A percentile compares a stretch with the other conserved stretches of the same genome.
Conservation (phyloP, 805 yeast species). For the Starmerella floris region DNA sequence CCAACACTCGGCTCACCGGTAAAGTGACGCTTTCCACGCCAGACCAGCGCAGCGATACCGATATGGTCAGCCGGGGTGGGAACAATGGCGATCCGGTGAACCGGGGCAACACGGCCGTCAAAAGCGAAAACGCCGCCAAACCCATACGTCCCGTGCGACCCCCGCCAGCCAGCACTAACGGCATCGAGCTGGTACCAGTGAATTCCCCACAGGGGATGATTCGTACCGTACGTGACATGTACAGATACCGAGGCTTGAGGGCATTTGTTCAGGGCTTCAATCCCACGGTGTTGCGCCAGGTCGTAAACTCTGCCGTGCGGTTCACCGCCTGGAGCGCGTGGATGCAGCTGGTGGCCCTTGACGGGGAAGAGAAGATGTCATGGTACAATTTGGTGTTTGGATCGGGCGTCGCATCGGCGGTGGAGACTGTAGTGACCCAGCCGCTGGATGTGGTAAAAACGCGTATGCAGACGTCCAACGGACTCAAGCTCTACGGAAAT, state of each 20-base stretch:
- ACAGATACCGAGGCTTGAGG: constrained; percentile 51
- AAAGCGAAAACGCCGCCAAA: background rate
- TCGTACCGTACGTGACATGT: constrained; percentile 40
- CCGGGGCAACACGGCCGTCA: background rate
- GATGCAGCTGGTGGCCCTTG: constrained; percentile 39
- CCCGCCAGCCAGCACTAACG: background rate
- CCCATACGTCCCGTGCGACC: constrained; percentile 2
- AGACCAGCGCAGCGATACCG: background rate
- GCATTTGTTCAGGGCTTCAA: constrained; percentile 74
- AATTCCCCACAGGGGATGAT: constrained; percentile 9
- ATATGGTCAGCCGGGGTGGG: background rate
- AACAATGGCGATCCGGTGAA: background rate
- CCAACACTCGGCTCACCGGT: constrained; percentile 8
- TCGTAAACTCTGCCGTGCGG: constrained; percentile 65
- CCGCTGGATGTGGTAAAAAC: constrained; percentile 83
- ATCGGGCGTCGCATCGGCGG: constrained; percentile 38
- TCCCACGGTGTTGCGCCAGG: constrained; percentile 73
- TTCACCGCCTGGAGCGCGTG: constrained; percentile 70
- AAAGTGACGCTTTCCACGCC: background rate
- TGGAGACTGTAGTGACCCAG: constrained; percentile 69
- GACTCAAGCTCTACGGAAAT: constrained; percentile 27
- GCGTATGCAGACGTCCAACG: constrained; percentile 57
- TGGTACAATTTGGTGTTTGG: constrained; percentile 26
- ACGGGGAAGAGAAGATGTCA: constrained; percentile 20
- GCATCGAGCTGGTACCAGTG: background rate